A percentile compares a stretch with the other conserved stretches of the same genome.
phyloP scores from a whole-genome alignment of 768 basidiomycete genomes.

The Lactifluus volemus region DNA sequence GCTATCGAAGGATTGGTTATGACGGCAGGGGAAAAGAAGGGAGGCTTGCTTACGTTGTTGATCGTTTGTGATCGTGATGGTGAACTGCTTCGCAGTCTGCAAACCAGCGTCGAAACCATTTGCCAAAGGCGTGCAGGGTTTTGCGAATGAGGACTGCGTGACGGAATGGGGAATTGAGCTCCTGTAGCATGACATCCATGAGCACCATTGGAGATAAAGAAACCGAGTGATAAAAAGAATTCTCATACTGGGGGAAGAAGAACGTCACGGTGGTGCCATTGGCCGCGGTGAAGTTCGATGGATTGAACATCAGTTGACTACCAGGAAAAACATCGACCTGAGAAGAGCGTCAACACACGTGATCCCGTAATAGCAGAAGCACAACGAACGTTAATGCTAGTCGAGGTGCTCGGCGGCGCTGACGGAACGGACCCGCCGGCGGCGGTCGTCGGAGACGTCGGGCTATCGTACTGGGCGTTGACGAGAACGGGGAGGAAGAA shows the following conservation, averaged over 20 bases:
- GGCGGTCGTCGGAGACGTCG: not conserved
- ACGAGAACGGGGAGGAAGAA: conserved; percentile 28
- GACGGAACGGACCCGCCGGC: conserved; percentile 26
- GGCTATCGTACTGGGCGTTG: conserved; percentile 32
- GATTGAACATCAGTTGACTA: conserved; percentile 35
- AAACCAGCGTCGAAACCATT: conserved; percentile 50
- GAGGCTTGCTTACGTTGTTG: conserved; percentile 33
- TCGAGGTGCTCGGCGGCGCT: conserved; percentile 20
- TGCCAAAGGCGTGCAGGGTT: conserved; percentile 33
- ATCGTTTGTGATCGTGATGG: conserved; percentile 40
- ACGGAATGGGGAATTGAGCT: conserved; percentile 22
- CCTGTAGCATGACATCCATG: not conserved
- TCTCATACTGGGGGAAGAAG: conserved; percentile 38
- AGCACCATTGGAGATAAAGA: not conserved
- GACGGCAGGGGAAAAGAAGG: not conserved
- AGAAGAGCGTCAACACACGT: not conserved
- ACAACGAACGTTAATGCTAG: conserved; percentile 16
- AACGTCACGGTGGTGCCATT: conserved; percentile 47
- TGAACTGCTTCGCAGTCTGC: conserved; percentile 31
- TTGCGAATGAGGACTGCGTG: conserved; percentile 25
- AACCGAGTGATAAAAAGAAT: not conserved
- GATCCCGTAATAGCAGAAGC: not conserved
- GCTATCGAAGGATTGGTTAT: conserved; percentile 26
- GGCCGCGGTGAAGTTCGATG: conserved; percentile 37
- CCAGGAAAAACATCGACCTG: conserved; percentile 39